These are phyloP conservation scores for Dryadomyces sulphureus DNA, from an alignment of 2,329 filamentous ascomycete genomes.

Conservation along the genomic window DNA sequence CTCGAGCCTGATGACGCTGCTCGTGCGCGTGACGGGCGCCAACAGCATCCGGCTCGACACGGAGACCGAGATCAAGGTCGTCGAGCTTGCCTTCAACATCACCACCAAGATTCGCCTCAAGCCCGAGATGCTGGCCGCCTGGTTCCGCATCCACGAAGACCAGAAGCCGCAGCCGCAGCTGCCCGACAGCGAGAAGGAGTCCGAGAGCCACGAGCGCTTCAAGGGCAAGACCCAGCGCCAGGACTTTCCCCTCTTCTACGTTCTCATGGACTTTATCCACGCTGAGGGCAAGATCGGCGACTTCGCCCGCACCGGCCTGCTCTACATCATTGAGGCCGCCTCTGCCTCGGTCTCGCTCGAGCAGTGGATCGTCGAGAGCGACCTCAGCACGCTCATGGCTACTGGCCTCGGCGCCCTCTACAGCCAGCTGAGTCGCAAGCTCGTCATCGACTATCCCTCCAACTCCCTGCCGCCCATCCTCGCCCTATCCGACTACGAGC, in stretches of 20 bases:
- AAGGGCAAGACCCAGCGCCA: constrained; percentile 75
- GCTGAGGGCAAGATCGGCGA: constrained; percentile 89
- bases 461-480: constrained; percentile 70
- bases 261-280: constrained; percentile 92
- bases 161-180: constrained; percentile 13
- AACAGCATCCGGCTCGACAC: constrained; percentile 59
- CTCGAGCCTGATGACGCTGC: constrained; percentile 70
- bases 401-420: constrained; percentile 74
- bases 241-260: constrained; percentile 91
- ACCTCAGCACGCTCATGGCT: constrained; percentile 92
- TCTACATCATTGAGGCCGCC: constrained; percentile 92
- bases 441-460: constrained; percentile 64
- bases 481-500: constrained; percentile 75
- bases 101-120: constrained; percentile 90
- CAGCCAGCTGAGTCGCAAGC: constrained; percentile 55
- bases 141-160: constrained; percentile 58
- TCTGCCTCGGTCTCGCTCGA: constrained; percentile 74
- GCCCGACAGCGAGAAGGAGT: constrained; percentile 19
- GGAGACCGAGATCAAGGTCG: constrained; percentile 75
- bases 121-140: constrained; percentile 72
- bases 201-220: constrained; percentile 61
- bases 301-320: constrained; percentile 82
- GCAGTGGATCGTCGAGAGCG: constrained; percentile 94
- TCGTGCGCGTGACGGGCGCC: constrained; percentile 62
- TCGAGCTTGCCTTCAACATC: constrained; percentile 90